These are phyloP conservation scores for Melaleuca quinquenervia DNA, from an alignment of 345 rosid species.

Conservation along the genomic window DNA sequence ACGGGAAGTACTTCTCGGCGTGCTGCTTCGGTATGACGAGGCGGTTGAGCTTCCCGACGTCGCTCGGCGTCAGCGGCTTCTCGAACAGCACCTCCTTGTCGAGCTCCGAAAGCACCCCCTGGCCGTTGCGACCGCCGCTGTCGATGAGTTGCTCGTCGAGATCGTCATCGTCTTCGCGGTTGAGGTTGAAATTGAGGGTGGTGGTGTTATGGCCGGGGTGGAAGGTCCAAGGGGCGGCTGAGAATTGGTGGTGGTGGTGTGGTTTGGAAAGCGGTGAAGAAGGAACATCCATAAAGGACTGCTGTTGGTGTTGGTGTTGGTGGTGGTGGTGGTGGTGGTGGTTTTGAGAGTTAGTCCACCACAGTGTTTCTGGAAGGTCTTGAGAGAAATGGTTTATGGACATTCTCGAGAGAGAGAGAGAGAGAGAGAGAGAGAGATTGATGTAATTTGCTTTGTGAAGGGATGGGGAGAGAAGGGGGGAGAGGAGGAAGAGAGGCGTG, in stretches of 20 bases:
- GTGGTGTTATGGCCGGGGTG: not conserved
- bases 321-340: not conserved
- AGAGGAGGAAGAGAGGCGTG: not conserved
- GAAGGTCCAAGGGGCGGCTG: not conserved
- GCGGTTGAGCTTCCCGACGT: slow-evolving; percentile 49
- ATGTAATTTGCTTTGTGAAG: not conserved
- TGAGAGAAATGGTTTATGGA: slow-evolving; percentile 7
- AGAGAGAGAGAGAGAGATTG: not conserved
- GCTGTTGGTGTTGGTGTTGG: not conserved
- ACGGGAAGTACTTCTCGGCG: slow-evolving; percentile 45
- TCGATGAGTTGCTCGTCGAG: not conserved
- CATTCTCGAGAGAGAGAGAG: not conserved
- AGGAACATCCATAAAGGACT: not conserved
- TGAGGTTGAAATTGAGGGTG: slow-evolving; percentile 11
- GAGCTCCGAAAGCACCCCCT: not conserved
- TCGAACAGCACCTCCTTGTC: slow-evolving; percentile 19
- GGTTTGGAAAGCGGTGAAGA: not conserved
- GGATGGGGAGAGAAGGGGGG: not conserved
- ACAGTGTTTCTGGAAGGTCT: not conserved
- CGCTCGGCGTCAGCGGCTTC: slow-evolving; percentile 48
- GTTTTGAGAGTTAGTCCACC: not conserved
- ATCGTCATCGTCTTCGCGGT: not conserved
- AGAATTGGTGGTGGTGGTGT: not conserved
- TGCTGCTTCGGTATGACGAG: slow-evolving; percentile 49
- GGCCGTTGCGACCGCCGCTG: not conserved